Percentiles rank a stretch among this genome's conserved stretches.
phyloP scores from a whole-genome alignment of 2,329 filamentous ascomycete species.

The Mariannaea sp. region DNA sequence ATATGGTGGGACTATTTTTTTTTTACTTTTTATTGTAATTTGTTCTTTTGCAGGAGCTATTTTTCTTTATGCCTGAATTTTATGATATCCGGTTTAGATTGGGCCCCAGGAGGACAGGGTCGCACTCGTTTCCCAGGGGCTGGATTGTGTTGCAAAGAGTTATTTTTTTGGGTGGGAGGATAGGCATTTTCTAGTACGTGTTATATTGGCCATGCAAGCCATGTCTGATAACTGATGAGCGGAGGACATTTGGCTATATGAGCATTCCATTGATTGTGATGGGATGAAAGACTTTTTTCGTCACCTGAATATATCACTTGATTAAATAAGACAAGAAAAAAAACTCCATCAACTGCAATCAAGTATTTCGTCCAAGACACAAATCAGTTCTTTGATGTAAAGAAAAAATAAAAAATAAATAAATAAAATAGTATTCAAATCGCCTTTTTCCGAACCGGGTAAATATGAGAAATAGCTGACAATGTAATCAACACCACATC shows the following conservation, averaged over 20 bases:
- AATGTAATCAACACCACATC: conserved; percentile 28
- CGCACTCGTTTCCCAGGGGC: conserved; percentile 3
- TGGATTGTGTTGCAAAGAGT: conserved; percentile 34
- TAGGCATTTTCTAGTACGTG: conserved; percentile 18
- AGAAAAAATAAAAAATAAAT: background rate
- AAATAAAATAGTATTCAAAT: conserved; percentile 30
- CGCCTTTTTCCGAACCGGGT: conserved; percentile 37
- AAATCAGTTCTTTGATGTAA: too few species aligned
- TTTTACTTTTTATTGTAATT: background rate
- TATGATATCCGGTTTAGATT: conserved; percentile 8
- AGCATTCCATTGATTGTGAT: too few species aligned
- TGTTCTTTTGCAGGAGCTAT: too few species aligned
- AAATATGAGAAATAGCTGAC: conserved; percentile 26
- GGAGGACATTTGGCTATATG: too few species aligned
- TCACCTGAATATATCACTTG: too few species aligned
- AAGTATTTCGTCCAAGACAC: too few species aligned
- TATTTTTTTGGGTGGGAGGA: conserved; percentile 14
- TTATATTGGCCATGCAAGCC: background rate
- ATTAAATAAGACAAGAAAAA: too few species aligned
- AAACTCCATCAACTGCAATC: too few species aligned
- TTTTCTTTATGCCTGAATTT: background rate
- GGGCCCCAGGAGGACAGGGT: background rate
- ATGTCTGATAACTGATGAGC: too few species aligned
- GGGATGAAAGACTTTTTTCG: too few species aligned
- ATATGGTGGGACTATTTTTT: background rate